phyloP scores from a whole-genome alignment of 1,284 basidiomycete genomes.

The Phlebopus sp. region DNA sequence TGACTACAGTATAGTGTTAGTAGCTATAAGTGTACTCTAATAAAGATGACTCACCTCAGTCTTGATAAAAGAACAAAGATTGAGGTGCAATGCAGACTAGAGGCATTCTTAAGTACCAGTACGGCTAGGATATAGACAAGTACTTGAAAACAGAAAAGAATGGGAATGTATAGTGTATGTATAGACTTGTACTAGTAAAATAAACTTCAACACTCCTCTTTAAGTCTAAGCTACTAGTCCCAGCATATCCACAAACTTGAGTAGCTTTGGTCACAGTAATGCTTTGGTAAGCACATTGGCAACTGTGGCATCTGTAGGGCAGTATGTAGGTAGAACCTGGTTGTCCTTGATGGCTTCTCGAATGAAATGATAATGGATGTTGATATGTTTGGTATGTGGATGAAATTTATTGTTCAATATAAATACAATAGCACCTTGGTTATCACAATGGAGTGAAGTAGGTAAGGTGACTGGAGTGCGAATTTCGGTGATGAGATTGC shows the following conservation, averaged over 20 bases:
- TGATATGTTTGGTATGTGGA: constrained; percentile 6
- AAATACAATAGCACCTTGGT: constrained; percentile 3
- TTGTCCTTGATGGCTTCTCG: neutral
- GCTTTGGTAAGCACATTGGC: constrained; percentile 1
- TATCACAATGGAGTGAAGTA: constrained; percentile 1
- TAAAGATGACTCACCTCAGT: neutral
- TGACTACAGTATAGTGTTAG: neutral
- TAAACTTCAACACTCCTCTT: constrained; percentile 6
- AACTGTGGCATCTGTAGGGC: neutral
- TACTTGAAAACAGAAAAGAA: neutral
- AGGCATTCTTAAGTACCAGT: neutral
- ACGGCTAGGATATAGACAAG: neutral
- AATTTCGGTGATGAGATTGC: neutral
- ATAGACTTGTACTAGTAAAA: neutral
- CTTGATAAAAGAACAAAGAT: neutral
- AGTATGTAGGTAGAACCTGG: neutral
- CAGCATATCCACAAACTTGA: constrained; percentile 1
- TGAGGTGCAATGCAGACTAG: neutral
- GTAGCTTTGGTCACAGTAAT: neutral
- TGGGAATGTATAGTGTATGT: neutral
- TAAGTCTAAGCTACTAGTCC: constrained; percentile 6
- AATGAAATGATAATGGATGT: constrained; percentile 10
- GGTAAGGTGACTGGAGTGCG: neutral
- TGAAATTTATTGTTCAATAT: constrained; percentile 3
- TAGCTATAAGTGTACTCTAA: neutral